Base-by-base conservation (phyloP, 352 stramenopile species). In the Globisporangium yorkense region DNA sequence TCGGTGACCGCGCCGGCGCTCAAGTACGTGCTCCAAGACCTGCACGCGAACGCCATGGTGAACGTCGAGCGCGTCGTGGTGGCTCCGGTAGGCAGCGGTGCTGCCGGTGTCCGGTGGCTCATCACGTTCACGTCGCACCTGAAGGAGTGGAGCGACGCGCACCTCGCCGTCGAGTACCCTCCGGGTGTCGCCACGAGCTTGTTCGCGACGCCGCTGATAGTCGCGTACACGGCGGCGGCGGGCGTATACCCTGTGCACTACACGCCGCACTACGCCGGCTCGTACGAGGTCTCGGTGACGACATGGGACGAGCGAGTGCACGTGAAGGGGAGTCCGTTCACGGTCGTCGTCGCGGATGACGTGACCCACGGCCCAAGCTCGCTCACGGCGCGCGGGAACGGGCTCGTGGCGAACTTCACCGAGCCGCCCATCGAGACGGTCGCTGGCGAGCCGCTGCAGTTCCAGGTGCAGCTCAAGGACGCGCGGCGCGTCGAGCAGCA, bases 91-190 rank as follows among this genome's bases (percentile, higher is more conserved):
- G 56, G 47, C 9, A 68, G 61, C 44, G 51, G 61, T 27, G 69
- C 65, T 21, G 72, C 62, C 20, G 74, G 74, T 37, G 90, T 96
- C 62, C 72, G 83, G 47, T 98, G 90, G 89, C 68, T 62, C 31
- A 80, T 98, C 50, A 98, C 93, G 21, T 98, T 98, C 63, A 54
- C 96, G 0, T 95, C 87, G 31, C 75, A 97, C 63, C 75, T 98
- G 40, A 65, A 84, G 7, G 60, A 79, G 44, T 89, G 85, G 85
- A 82, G 74, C 21, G 69, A 69, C 3, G 71, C 83, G 0, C 82
- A 92, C 54, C 56, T 94, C 6, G 80, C 81, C 6, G 75, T 94
- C 10, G 77, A 89, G 58, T 93, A 93, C 54, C 74, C 85, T 1
- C 68, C 49, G 35, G 71, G 53, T 6, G 68, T 67, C 6, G 48